Conservation (phyloP, 2,329 filamentous ascomycete species). For the Ceratocystis papillata region DNA sequence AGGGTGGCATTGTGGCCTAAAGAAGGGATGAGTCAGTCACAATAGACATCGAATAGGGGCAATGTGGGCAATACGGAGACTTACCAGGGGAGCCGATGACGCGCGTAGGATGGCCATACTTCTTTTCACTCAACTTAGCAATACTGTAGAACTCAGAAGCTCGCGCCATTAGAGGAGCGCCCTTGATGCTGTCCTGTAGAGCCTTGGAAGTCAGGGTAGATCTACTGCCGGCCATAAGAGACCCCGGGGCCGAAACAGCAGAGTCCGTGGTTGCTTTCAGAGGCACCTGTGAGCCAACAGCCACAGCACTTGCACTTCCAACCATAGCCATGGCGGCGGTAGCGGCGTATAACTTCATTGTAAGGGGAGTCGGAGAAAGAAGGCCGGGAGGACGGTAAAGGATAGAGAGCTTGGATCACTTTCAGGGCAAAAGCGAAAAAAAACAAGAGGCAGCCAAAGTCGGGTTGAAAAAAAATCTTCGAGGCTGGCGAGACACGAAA, state of each 20-base stretch:
- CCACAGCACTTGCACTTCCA: conserved; percentile 20
- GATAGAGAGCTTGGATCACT: conserved; percentile 8
- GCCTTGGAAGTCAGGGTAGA: conserved; percentile 43
- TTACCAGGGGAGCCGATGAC: conserved; percentile 57
- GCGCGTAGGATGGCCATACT: conserved; percentile 58
- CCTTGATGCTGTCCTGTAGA: conserved; percentile 47
- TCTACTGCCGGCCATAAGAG: conserved; percentile 26
- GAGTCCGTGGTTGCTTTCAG: conserved; percentile 4
- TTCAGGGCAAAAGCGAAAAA: background rate
- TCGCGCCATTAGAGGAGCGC: conserved; percentile 46
- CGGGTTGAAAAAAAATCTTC: background rate
- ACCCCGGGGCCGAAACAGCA: background rate
- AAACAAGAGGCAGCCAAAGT: background rate
- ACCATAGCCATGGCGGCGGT: conserved; percentile 23
- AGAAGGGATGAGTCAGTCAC: conserved; percentile 14
- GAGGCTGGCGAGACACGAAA: background rate
- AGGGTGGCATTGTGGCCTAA: conserved; percentile 52
- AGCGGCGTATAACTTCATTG: conserved; percentile 20
- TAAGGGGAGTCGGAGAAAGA: background rate
- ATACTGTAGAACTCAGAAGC: conserved; percentile 53
- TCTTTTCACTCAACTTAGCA: conserved; percentile 46
- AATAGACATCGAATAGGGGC: background rate
- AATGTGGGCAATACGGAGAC: conserved; percentile 24
- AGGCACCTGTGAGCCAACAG: conserved; percentile 20
- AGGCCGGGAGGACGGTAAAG: background rate